Conservation (phyloP, 306 rosid genomes). For the Myrica gale region DNA sequence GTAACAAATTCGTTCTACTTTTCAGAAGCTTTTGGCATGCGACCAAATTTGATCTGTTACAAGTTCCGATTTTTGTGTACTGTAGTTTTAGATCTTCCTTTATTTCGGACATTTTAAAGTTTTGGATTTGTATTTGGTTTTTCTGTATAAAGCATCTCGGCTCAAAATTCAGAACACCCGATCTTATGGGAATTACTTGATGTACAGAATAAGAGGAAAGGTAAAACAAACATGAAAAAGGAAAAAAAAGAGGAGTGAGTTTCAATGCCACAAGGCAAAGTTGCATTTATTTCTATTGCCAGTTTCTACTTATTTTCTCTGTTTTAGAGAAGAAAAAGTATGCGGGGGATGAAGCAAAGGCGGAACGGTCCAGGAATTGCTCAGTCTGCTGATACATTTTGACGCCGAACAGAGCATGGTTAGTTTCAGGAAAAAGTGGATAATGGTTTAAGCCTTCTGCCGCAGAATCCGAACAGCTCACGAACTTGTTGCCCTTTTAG, state of each 20-base stretch:
- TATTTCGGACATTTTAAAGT: no score
- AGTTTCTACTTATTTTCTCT: background rate
- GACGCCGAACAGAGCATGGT: background rate
- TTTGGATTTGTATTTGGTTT: no score
- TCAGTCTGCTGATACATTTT: background rate
- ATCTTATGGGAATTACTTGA: background rate
- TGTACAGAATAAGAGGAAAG: background rate
- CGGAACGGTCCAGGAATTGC: background rate
- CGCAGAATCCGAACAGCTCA: background rate
- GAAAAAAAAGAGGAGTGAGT: background rate
- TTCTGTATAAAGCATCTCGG: no score
- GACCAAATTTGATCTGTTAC: background rate
- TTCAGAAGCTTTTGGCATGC: no score
- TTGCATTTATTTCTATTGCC: background rate
- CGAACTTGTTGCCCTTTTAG: background rate
- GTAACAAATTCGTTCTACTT: no score
- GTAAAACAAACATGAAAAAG: background rate
- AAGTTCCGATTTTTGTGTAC: background rate
- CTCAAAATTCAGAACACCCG: no score
- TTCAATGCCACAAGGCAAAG: conserved; percentile 16
- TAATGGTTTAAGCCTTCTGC: background rate
- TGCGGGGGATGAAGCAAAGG: background rate
- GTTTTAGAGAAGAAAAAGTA: background rate
- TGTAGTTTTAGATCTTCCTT: background rate
- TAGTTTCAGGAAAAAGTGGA: background rate